These are phyloP conservation scores for Juglanconis oblonga DNA, from an alignment of 2,329 filamentous ascomycete genomes.

Conservation along the genomic window DNA sequence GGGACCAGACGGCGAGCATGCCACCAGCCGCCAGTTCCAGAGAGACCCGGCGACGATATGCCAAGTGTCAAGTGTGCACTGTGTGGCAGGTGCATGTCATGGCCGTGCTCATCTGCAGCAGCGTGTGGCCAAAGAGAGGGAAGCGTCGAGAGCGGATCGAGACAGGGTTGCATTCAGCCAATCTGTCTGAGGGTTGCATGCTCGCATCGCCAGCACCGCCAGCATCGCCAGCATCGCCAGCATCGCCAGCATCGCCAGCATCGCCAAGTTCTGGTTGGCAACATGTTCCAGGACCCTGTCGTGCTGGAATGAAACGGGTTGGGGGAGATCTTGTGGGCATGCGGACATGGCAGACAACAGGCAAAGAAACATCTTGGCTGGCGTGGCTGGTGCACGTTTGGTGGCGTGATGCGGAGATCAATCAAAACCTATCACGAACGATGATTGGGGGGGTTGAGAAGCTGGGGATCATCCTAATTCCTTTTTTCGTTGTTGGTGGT, in stretches of 20 bases:
- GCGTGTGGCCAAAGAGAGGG: constrained; percentile 2
- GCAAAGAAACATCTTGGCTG: too few relatives aligned
- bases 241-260: not conserved
- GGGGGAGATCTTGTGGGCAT: not conserved
- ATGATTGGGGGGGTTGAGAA: too few relatives aligned
- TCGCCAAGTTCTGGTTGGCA: not conserved
- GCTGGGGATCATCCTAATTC: too few relatives aligned
- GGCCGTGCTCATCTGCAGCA: not conserved
- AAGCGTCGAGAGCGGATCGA: not conserved
- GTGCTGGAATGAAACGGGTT: not conserved
- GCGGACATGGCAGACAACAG: not conserved
- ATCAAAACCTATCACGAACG: too few relatives aligned
- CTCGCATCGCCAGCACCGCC: constrained; percentile 2
- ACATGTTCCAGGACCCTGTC: not conserved
- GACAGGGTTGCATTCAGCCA: constrained; percentile 11
- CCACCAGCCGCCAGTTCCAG: constrained; percentile 8
- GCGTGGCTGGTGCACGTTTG: too few relatives aligned
- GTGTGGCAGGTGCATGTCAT: constrained; percentile 5
- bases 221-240: constrained; percentile 7
- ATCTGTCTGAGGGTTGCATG: constrained; percentile 13
- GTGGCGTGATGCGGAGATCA: too few relatives aligned
- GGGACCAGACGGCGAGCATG: constrained; percentile 4
- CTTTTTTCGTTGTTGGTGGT: too few relatives aligned
- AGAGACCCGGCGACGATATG: not conserved
- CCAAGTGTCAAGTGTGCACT: constrained; percentile 3